Base-by-base conservation (phyloP, 2,329 filamentous ascomycete genomes). In the Ophiocordyceps sinensis region DNA sequence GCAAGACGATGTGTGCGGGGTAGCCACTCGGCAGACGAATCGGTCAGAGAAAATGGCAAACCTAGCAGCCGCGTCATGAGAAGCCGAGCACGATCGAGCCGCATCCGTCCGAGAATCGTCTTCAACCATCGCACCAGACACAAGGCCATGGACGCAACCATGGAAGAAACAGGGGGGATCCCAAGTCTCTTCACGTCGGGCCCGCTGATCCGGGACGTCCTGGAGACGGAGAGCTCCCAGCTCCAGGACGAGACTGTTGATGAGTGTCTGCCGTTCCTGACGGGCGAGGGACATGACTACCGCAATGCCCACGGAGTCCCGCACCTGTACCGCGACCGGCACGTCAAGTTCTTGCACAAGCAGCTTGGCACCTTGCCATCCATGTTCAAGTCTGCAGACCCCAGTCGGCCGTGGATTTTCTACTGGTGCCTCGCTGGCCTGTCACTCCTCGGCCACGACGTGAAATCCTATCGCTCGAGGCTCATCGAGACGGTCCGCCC, bases 351-450 rank as follows among this genome's bases (percentile, higher is more conserved):
- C 55, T 62, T 88, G 39, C 68, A 71, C 48, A 69, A 67, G 48
- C 67, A 66, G 49, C 62, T 82, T 28, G 66, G 65, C 21, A 67
- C 66, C 38, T 76, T 93, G 45, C 85, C 89, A 0, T 64, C 73
- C 8, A 67, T 66, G 4, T 94, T 82, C 60, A 77, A 81, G 40
- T 71, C 71, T 38, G 75, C 87, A 49, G 91, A 98, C 66, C 82
- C 91, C 28, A 88, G 84, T 56, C 71, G 89, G 42, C 88, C 91
- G 10, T 98, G 91, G 91, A 75, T 94, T 53, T 71, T 94, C 48
- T 96, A 95, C 65, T 98, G 91, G 91, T 83, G 76, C 41, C 67
- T 96, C 41, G 76, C 80, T 29, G 86, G 76, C 3, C 67, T 98
- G 48, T 68, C 73, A 23, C 68, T 88, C 29, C 65, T 98, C 39